Evolutionary conservation across 768 basidiomycete genomes (phyloP), one percentile per base, ranked within the genome.

Genomic region (Chalciporus piperatus): DNA sequence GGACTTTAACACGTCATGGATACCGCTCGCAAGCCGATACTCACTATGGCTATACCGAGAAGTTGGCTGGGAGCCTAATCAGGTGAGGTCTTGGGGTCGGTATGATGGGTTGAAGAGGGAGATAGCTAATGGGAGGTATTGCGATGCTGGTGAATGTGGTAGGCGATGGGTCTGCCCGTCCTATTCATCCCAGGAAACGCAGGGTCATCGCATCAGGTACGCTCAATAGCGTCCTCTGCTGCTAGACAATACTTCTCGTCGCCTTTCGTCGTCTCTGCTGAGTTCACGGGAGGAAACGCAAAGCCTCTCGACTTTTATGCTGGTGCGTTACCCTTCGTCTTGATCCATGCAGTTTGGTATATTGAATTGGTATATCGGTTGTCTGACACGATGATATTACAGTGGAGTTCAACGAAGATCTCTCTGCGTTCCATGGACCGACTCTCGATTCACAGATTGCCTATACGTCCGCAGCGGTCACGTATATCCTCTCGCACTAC

Each of bases 131-230:
- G 38, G 32, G 16, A n/a, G 28, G n/a, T n/a, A 50, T 50, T 45
- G 59, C 13, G 33, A 33, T n/a, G 35, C 35, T 37, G 59, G 43
- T 27, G 48, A 37, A 33, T 38, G 45, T 32, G 41, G 33, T 51
- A 69, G 67, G 50, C 63, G 25, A 54, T 72, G 47, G 91, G 92
- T 35, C 64, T 80, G 16, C 97, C 97, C n/a, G 92, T 96, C 25
- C 76, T 99, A 25, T 99, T 98, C 72, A 87, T 98, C 39, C 97
- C 97, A 2, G 97, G 97, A 8, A 98, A 98, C 67, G 96, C 96
- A 20, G 97, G 97, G 6, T 95, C 92, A 2, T 94, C 89, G 30
- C 85, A 83, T 57, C 97, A 98, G 76, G 89, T 91, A 42, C 84
- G 97, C 56, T 95, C 92, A 12, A 93, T 98, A 59, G 96, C 96